A percentile compares a stretch with the other conserved stretches of the same genome.
Conservation (phyloP, 2,329 filamentous ascomycete genomes). For the Exophiala oligosperma region DNA sequence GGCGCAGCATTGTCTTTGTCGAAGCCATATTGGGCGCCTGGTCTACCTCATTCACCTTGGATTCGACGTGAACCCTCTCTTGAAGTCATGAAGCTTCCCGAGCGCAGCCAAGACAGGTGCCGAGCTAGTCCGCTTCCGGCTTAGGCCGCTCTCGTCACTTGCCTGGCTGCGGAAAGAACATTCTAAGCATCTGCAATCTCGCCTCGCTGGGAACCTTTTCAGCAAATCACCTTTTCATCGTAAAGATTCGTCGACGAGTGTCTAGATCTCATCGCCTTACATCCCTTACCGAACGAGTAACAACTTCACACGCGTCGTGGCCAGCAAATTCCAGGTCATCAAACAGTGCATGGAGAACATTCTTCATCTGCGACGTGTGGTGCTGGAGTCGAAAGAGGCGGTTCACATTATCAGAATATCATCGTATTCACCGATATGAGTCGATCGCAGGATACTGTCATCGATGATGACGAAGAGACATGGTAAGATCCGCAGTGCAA, state of each 20-base stretch:
- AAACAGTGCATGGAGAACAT: conserved; percentile 29
- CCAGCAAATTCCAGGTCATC: neutral
- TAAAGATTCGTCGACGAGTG: neutral
- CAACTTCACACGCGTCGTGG: neutral
- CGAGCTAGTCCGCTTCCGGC: neutral
- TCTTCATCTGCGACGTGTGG: conserved; percentile 17
- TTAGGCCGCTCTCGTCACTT: neutral
- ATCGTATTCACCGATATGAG: conserved; percentile 40
- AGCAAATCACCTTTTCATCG: neutral
- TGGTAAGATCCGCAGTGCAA: conserved; percentile 37
- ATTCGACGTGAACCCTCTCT: neutral
- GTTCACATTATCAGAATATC: conserved; percentile 10
- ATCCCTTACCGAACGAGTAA: neutral
- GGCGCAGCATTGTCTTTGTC: conserved; percentile 46
- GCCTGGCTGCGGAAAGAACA: neutral
- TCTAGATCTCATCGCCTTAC: neutral
- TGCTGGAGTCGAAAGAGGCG: conserved; percentile 30
- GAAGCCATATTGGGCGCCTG: conserved; percentile 39
- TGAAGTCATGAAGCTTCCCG: conserved; percentile 9
- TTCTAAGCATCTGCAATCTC: neutral
- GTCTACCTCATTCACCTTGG: neutral
- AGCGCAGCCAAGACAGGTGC: neutral
- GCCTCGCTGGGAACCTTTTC: neutral
- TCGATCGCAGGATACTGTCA: conserved; percentile 49
- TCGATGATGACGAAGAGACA: conserved; percentile 51